These are phyloP conservation scores for Amanita exitialis DNA, from an alignment of 768 basidiomycete genomes.

Conservation along the genomic window DNA sequence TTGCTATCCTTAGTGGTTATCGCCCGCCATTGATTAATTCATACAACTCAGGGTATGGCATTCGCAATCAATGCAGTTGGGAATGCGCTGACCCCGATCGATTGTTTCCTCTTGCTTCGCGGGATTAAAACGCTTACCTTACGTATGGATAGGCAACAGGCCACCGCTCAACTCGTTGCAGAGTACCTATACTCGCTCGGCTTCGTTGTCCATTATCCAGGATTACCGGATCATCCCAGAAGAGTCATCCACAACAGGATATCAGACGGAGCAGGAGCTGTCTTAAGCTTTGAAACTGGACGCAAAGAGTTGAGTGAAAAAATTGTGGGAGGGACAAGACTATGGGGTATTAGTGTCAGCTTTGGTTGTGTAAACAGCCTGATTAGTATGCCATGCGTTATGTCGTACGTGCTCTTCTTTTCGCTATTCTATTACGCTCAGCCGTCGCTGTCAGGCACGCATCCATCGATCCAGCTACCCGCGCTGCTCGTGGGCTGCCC, in stretches of 20 bases:
- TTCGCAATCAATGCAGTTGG: constrained; percentile 92
- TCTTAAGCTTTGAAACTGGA: constrained; percentile 90
- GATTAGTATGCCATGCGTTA: constrained; percentile 98
- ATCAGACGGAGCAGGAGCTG: constrained; percentile 86
- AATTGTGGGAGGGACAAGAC: constrained; percentile 82
- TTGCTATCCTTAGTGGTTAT: constrained; percentile 1
- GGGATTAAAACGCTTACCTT: constrained; percentile 95
- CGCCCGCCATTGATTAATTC: constrained; percentile 5
- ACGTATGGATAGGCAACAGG: constrained; percentile 91
- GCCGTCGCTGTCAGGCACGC: constrained; percentile 58
- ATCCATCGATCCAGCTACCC: constrained; percentile 91
- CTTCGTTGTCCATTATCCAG: constrained; percentile 90
- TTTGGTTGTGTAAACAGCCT: constrained; percentile 97
- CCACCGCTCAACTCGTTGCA: constrained; percentile 74
- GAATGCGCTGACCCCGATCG: constrained; percentile 90
- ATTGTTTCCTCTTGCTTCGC: constrained; percentile 91
- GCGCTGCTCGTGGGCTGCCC: constrained; percentile 94
- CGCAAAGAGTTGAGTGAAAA: constrained; percentile 85
- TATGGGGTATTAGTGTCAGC: constrained; percentile 97
- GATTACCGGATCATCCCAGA: constrained; percentile 72
- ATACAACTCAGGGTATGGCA: constrained; percentile 57
- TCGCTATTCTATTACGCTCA: constrained; percentile 9
- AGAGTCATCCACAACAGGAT: constrained; percentile 86
- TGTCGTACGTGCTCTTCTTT: constrained; percentile 71
- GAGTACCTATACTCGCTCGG: constrained; percentile 77